Evolutionary conservation across 163 green algal species (phyloP).

Genomic region (Scenedesmus sp.): DNA sequence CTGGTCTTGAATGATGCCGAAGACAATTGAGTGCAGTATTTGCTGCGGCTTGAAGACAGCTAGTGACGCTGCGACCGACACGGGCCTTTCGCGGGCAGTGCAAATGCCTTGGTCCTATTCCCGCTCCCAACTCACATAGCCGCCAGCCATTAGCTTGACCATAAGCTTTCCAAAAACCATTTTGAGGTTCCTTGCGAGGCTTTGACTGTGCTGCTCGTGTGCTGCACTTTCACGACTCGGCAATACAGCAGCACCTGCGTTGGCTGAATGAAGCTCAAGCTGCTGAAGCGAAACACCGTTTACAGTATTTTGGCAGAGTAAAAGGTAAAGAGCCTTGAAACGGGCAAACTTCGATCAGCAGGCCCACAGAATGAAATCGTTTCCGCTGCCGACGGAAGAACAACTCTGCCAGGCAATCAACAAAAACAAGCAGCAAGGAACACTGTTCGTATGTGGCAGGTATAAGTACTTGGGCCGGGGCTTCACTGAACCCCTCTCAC

Average conservation of each 20-base stretch:
- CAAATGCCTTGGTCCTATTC: not conserved
- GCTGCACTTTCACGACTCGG: not conserved
- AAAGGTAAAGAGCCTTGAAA: not conserved
- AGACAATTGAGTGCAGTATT: too few relatives aligned
- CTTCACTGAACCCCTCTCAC: too few relatives aligned
- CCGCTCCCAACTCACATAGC: not conserved
- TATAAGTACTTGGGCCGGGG: too few relatives aligned
- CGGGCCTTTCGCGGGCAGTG: not conserved
- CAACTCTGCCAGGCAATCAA: too few relatives aligned
- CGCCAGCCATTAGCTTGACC: not conserved
- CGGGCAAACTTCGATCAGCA: too few relatives aligned
- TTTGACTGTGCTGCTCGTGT: not conserved
- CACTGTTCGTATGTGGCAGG: too few relatives aligned
- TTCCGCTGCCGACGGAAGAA: too few relatives aligned
- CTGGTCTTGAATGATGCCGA: not conserved
- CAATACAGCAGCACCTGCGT: constrained; percentile 7
- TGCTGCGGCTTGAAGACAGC: not conserved
- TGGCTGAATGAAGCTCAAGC: not conserved
- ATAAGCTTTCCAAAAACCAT: not conserved
- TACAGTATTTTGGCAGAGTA: not conserved
- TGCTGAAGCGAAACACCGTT: not conserved
- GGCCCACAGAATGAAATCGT: too few relatives aligned
- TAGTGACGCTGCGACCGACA: not conserved
- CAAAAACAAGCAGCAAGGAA: too few relatives aligned
- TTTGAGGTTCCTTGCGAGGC: not conserved